These are phyloP conservation scores for Delonix regia DNA, from an alignment of 306 rosid species.

Conservation along the genomic window DNA sequence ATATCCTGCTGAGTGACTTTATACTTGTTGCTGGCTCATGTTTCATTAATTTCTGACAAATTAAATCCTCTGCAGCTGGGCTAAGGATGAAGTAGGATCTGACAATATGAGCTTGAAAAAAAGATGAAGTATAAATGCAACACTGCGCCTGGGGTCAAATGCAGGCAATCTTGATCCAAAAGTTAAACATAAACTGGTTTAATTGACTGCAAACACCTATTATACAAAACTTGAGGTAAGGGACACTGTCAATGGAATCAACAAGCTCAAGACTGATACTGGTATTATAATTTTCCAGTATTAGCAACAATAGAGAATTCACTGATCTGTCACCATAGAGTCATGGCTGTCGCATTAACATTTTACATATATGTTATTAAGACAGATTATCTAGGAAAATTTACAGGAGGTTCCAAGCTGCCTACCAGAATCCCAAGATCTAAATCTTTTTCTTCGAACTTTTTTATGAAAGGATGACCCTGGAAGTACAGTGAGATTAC, in stretches of 20 bases:
- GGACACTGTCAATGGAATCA: constrained; percentile 21
- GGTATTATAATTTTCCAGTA: constrained; percentile 28
- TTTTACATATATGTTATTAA: constrained; percentile 40
- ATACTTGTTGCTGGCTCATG: neutral
- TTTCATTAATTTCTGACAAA: neutral
- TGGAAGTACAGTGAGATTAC: constrained; percentile 44
- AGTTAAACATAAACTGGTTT: constrained; percentile 24
- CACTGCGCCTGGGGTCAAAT: too few species aligned
- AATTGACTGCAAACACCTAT: constrained; percentile 36
- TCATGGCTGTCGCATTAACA: constrained; percentile 35
- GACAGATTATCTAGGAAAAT: constrained; percentile 64
- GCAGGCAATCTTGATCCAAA: too few species aligned
- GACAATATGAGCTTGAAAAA: too few species aligned
- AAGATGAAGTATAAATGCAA: too few species aligned
- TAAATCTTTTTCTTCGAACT: constrained; percentile 93
- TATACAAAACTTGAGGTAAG: constrained; percentile 37
- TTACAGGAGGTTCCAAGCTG: constrained; percentile 92
- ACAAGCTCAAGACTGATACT: constrained; percentile 26
- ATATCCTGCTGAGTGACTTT: neutral
- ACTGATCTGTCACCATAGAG: constrained; percentile 40
- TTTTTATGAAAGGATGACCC: constrained; percentile 93
- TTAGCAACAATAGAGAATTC: constrained; percentile 37
- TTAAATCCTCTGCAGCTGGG: neutral
- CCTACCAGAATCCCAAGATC: constrained; percentile 90
- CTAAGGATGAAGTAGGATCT: neutral